These are phyloP conservation scores for Colletotrichum viniferum DNA, from an alignment of 2,329 filamentous ascomycete species.

Conservation along the genomic window DNA sequence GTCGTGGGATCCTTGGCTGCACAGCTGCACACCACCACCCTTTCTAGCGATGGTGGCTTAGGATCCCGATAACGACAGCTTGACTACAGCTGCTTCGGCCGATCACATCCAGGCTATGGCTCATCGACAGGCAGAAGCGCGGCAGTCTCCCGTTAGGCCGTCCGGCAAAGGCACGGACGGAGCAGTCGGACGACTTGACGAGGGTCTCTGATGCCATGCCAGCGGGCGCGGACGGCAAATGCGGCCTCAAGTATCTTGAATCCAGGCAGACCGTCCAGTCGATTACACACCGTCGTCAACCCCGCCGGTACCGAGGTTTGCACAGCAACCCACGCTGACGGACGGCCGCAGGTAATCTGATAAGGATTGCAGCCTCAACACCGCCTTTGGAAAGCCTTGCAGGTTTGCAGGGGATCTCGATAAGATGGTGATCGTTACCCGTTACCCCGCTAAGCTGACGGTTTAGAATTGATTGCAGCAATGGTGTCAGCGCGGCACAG, in stretches of 20 bases:
- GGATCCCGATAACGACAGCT: conserved; percentile 1
- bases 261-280: not conserved
- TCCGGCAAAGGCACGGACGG: not conserved
- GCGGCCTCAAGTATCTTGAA: not conserved
- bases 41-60: not conserved
- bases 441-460: conserved; percentile 5
- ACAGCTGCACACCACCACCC: conserved; percentile 4
- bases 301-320: not conserved
- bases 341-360: not conserved
- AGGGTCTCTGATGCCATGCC: not conserved
- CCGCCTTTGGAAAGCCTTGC: not conserved
- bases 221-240: not conserved
- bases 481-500: conserved; percentile 1
- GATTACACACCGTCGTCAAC: not conserved
- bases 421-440: not conserved
- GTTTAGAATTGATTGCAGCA: conserved; percentile 5
- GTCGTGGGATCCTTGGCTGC: not conserved
- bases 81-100: not conserved
- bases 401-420: not conserved
- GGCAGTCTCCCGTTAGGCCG: conserved; percentile 11
- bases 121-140: not conserved
- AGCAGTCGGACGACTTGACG: conserved; percentile 9
- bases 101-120: not conserved
- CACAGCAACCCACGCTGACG: not conserved
- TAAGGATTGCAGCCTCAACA: not conserved